These are phyloP conservation scores for Pseudohalonectria lignicola DNA, from an alignment of 2,329 filamentous ascomycete genomes.

Conservation along the genomic window DNA sequence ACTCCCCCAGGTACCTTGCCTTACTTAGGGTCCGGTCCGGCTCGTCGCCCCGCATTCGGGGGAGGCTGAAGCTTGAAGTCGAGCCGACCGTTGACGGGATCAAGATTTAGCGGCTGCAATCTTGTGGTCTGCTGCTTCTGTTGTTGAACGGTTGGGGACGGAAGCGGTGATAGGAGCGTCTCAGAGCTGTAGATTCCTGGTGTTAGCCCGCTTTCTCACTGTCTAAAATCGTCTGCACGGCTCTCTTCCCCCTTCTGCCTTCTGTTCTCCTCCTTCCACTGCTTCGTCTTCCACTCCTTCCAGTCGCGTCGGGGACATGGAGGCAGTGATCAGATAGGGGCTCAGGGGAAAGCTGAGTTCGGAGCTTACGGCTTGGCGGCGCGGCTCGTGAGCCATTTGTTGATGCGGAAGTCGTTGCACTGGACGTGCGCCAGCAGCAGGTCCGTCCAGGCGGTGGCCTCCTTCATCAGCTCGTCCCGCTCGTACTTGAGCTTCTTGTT, in stretches of 20 bases:
- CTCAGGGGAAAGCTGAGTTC: neutral
- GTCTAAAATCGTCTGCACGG: no score
- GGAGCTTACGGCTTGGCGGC: slow-evolving; percentile 1
- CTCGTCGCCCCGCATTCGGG: neutral
- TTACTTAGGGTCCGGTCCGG: neutral
- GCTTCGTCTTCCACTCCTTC: neutral
- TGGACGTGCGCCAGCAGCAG: neutral
- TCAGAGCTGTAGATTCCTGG: no score
- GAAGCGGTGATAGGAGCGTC: no score
- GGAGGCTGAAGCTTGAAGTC: neutral
- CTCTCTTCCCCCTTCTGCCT: no score
- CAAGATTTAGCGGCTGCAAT: neutral
- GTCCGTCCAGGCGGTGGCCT: neutral
- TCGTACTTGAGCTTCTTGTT: neutral
- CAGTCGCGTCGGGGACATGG: neutral
- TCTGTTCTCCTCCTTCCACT: no score
- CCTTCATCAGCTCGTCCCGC: neutral
- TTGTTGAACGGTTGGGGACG: neutral
- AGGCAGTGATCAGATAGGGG: neutral
- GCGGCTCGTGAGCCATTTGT: slow-evolving; percentile 1
- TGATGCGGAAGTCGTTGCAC: slow-evolving; percentile 2
- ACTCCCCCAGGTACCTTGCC: neutral
- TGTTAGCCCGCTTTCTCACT: no score
- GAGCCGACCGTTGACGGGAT: neutral
- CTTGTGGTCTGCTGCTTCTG: neutral